Percentiles rank a stretch among this genome's conserved stretches.
phyloP scores from a whole-genome alignment of 1,139 yeast genomes.

The Lodderomyces parapsilosis region DNA sequence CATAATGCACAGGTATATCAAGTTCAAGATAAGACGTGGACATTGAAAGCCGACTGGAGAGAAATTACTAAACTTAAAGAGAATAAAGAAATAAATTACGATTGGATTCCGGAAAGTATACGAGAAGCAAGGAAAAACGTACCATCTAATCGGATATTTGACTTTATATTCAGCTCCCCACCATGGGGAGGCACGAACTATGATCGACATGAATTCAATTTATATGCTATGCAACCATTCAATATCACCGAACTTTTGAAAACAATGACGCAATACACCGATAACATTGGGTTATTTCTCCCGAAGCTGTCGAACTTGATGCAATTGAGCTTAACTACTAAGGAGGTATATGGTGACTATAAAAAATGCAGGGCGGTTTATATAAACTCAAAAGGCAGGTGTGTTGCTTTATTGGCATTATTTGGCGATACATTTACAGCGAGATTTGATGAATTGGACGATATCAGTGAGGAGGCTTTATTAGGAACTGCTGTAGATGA shows the following conservation, averaged over 20 bases:
- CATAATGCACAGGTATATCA: slow-evolving; percentile 76
- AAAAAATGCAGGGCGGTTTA: slow-evolving; percentile 47
- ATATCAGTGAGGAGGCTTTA: slow-evolving; percentile 6
- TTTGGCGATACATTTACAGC: slow-evolving; percentile 44
- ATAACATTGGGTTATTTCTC: slow-evolving; percentile 66
- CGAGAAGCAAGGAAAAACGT: slow-evolving; percentile 4
- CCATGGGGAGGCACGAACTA: slow-evolving; percentile 97
- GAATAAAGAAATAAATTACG: slow-evolving; percentile 10
- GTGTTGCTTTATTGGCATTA: slow-evolving; percentile 57
- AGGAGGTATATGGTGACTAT: slow-evolving; percentile 41
- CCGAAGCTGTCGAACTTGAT: slow-evolving; percentile 67
- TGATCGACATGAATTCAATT: slow-evolving; percentile 46
- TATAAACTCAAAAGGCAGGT: slow-evolving; percentile 39
- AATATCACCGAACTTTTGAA: slow-evolving; percentile 43
- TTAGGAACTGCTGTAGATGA: neutral
- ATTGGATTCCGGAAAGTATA: slow-evolving; percentile 15
- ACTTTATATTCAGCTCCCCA: slow-evolving; percentile 79
- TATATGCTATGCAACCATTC: slow-evolving; percentile 46
- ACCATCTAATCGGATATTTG: slow-evolving; percentile 36
- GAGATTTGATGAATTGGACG: slow-evolving; percentile 11
- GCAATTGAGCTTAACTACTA: slow-evolving; percentile 53
- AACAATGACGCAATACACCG: slow-evolving; percentile 42
- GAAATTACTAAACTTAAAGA: slow-evolving; percentile 25
- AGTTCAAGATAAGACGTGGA: slow-evolving; percentile 49
- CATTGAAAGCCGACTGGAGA: slow-evolving; percentile 57